Conservation (phyloP, 1,284 basidiomycete species). For the Fomitopsis schrenkii region DNA sequence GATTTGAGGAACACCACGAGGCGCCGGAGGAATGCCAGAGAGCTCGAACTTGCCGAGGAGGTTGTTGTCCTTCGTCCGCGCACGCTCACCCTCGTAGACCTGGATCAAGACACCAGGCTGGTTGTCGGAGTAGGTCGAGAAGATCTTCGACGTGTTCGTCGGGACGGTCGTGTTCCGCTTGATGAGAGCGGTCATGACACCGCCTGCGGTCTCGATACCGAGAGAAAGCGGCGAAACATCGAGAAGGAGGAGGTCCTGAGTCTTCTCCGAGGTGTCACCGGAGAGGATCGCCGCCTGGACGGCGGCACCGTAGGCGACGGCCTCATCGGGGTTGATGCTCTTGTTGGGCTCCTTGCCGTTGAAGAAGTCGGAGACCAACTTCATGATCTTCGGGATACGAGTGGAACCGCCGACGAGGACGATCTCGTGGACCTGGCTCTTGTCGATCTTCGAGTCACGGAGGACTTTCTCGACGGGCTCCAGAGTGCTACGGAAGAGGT, state of each 20-base stretch:
- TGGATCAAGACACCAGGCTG: slow-evolving; percentile 99
- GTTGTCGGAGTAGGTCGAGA: slow-evolving; percentile 99
- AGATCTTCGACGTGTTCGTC: slow-evolving; percentile 98
- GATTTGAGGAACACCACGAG: slow-evolving; percentile 97
- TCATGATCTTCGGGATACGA: slow-evolving; percentile 97
- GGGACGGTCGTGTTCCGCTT: slow-evolving; percentile 99
- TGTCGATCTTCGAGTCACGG: slow-evolving; percentile 98
- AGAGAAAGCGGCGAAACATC: slow-evolving; percentile 96
- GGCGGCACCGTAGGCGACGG: slow-evolving; percentile 98
- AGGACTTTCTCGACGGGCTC: slow-evolving; percentile 99
- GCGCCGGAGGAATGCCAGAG: slow-evolving; percentile 94
- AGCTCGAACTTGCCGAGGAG: slow-evolving; percentile 99
- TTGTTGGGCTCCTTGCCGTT: slow-evolving; percentile 96
- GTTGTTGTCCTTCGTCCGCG: slow-evolving; percentile 99
- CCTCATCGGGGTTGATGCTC: slow-evolving; percentile 99
- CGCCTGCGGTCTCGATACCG: slow-evolving; percentile 98
- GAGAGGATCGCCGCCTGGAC: slow-evolving; percentile 98
- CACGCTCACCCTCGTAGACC: slow-evolving; percentile 99
- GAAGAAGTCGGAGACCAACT: slow-evolving; percentile 99
- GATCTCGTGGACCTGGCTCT: slow-evolving; percentile 92
- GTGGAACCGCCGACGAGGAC: slow-evolving; percentile 98
- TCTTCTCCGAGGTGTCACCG: slow-evolving; percentile 98
- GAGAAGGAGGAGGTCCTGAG: slow-evolving; percentile 93
- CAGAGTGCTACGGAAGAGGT: slow-evolving; percentile 95
- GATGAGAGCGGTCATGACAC: slow-evolving; percentile 98